Conservation (phyloP, 257 asterid species). For the Thymus mandschuricus region DNA sequence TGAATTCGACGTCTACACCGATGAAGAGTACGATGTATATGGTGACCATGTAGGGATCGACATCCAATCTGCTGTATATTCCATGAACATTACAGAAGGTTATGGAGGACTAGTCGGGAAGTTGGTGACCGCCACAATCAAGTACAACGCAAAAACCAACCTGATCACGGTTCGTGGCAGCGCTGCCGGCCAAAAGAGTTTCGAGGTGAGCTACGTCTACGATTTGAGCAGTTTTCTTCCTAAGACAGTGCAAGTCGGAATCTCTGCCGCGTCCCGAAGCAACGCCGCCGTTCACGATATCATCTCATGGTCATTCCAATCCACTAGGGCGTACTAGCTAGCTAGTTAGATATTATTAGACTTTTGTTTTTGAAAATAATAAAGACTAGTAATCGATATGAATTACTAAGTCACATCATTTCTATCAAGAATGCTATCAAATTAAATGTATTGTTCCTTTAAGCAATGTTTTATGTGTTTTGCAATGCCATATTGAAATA, state of each 20-base stretch:
- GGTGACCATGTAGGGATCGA: neutral
- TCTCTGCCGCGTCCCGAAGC: neutral
- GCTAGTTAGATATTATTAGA: no score
- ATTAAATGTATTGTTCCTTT: no score
- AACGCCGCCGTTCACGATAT: neutral
- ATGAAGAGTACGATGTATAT: no score
- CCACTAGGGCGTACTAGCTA: neutral
- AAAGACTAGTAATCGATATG: no score
- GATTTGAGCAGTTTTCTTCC: conserved; percentile 5
- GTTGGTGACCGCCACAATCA: conserved; percentile 6
- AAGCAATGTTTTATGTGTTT: no score
- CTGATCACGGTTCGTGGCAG: neutral
- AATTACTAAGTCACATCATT: no score
- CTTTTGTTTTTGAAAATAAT: neutral
- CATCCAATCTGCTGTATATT: neutral
- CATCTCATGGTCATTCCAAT: neutral
- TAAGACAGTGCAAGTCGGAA: conserved; percentile 1
- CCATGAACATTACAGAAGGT: neutral
- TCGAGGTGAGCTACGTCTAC: no score
- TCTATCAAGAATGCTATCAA: no score
- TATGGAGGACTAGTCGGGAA: neutral
- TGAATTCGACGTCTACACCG: neutral
- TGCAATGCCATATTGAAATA: no score
- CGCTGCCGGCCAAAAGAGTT: neutral
- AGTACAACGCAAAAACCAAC: neutral